Percentiles rank a stretch among this genome's conserved stretches.
Conservation (phyloP, 345 rosid genomes). For the Camelina laxa region DNA sequence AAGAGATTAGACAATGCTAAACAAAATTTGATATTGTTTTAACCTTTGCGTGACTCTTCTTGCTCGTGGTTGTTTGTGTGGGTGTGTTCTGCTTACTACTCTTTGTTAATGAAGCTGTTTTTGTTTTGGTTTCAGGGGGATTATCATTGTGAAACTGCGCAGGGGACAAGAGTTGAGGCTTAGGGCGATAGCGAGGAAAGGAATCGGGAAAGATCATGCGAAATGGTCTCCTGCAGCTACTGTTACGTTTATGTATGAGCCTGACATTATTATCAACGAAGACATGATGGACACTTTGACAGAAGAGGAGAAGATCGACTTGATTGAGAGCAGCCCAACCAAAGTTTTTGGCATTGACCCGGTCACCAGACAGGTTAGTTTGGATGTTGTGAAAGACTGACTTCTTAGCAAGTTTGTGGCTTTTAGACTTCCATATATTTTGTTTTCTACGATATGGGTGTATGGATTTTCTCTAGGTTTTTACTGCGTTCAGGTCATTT, state of each 20-base stretch:
- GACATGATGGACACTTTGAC: conserved; percentile 83
- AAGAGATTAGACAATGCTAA: not conserved
- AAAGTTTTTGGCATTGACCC: conserved; percentile 79
- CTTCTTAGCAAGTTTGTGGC: not conserved
- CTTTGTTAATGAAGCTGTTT: not conserved
- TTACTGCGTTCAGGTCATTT: not conserved
- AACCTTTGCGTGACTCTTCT: no score
- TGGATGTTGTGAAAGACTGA: not conserved
- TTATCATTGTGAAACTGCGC: conserved; percentile 84
- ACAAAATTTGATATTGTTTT: not conserved
- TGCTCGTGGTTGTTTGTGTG: not conserved
- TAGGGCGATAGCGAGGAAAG: conserved; percentile 94
- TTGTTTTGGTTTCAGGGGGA: conserved; percentile 59
- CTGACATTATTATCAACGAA: conserved; percentile 88
- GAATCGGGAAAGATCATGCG: conserved; percentile 96
- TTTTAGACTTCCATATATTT: not conserved
- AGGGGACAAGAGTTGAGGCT: conserved; percentile 88
- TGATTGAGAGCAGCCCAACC: conserved; percentile 92
- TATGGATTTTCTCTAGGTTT: not conserved
- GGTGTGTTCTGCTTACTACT: not conserved
- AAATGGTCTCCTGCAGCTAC: conserved; percentile 99
- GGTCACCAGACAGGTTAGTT: conserved; percentile 66
- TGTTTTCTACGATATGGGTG: not conserved
- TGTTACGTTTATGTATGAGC: conserved; percentile 92
- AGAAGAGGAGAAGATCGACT: conserved; percentile 66